A percentile compares a stretch with the other conserved stretches of the same genome.
phyloP scores from a whole-genome alignment of 768 basidiomycete genomes.

The Phanerodontia chrysosporium region DNA sequence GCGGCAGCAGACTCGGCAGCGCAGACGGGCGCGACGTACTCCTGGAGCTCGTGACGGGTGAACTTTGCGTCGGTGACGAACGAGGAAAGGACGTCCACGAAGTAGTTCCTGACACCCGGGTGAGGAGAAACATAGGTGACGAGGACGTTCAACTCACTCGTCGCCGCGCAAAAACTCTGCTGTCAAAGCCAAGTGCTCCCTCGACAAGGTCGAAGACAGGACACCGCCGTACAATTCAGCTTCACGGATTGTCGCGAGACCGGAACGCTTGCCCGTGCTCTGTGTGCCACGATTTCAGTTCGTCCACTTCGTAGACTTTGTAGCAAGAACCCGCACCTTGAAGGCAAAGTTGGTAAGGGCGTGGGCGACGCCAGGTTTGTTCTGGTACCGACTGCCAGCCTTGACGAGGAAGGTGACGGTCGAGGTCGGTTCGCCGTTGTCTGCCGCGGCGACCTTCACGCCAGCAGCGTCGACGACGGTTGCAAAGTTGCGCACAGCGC shows the following conservation, averaged over 20 bases:
- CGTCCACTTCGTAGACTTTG: background rate
- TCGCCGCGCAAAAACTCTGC: constrained; percentile 95
- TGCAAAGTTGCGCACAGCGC: constrained; percentile 70
- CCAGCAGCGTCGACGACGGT: constrained; percentile 77
- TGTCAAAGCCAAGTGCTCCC: constrained; percentile 90
- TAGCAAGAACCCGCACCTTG: constrained; percentile 61
- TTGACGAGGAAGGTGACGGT: constrained; percentile 89
- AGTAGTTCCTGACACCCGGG: constrained; percentile 61
- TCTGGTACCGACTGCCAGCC: constrained; percentile 87
- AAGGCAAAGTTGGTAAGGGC: constrained; percentile 97
- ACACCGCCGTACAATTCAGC: constrained; percentile 92
- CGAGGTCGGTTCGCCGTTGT: constrained; percentile 79
- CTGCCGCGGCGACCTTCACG: constrained; percentile 82
- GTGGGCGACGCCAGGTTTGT: constrained; percentile 87
- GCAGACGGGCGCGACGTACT: constrained; percentile 69
- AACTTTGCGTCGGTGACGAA: constrained; percentile 81
- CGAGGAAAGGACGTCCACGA: constrained; percentile 84
- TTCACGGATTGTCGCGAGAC: constrained; percentile 86
- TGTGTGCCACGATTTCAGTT: constrained; percentile 27
- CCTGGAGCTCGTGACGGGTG: constrained; percentile 72
- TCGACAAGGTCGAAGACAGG: constrained; percentile 74
- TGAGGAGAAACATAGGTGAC: background rate
- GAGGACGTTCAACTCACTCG: constrained; percentile 62
- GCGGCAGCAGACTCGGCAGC: constrained; percentile 66
- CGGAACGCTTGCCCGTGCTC: constrained; percentile 84